A percentile compares a stretch with the other conserved stretches of the same genome.
Conservation (phyloP, 2,329 filamentous ascomycete species). For the Exophiala mesophila region DNA sequence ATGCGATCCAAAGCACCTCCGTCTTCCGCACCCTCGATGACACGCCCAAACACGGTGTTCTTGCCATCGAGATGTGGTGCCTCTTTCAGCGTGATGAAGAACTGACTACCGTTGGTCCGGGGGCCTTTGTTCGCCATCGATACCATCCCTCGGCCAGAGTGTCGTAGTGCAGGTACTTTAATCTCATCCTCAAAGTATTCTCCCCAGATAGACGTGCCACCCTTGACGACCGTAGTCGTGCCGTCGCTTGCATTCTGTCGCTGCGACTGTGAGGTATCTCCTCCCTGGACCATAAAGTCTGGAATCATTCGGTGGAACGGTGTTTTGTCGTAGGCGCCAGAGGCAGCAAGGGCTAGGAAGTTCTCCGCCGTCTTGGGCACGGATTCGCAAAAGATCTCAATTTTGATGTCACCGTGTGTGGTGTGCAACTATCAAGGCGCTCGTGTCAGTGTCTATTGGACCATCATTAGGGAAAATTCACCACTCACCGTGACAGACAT, state of each 20-base stretch:
- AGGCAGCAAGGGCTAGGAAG: conserved; percentile 62
- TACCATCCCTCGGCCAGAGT: conserved; percentile 54
- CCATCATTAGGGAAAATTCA: too few species aligned
- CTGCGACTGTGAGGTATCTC: conserved; percentile 47
- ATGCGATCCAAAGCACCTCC: conserved; percentile 52
- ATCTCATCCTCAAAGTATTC: conserved; percentile 59
- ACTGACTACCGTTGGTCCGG: conserved; percentile 56
- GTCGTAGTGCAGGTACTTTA: conserved; percentile 50
- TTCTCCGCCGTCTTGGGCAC: conserved; percentile 88
- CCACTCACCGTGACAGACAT: conserved; percentile 26
- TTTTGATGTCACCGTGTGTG: conserved; percentile 81
- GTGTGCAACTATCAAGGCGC: conserved; percentile 64
- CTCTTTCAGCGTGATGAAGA: conserved; percentile 59
- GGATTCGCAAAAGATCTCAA: conserved; percentile 93
- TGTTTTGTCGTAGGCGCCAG: conserved; percentile 54
- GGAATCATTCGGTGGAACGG: conserved; percentile 61
- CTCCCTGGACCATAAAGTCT: conserved; percentile 61
- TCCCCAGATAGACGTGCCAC: conserved; percentile 54
- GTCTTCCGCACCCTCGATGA: conserved; percentile 47
- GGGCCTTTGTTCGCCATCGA: conserved; percentile 57
- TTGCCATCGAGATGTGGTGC: conserved; percentile 62
- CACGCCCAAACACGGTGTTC: conserved; percentile 62
- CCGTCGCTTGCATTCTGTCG: conserved; percentile 25
- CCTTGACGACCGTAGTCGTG: conserved; percentile 47
- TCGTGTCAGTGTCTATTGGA: conserved; percentile 6